Evolutionary conservation across 495 filamentous ascomycete genomes (phyloP), one percentile per base, ranked within the genome.

Genomic region (Podospora conica): DNA sequence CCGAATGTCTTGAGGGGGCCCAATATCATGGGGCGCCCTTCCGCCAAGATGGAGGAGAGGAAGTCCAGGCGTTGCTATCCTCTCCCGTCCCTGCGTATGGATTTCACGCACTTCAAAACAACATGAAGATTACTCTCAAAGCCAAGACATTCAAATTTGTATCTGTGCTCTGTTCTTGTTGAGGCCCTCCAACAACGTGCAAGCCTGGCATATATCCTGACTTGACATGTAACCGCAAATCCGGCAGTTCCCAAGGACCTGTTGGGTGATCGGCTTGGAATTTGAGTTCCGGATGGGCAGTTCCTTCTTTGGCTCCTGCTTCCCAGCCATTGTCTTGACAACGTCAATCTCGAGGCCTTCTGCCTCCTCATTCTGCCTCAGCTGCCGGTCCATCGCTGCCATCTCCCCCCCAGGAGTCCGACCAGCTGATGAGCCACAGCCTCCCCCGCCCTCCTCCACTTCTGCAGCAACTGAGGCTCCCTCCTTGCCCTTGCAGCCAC

Each of bases 151-250:
- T 75, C 73, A 80, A 73, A 96, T 89, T 64, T 86, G 81, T 64
- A 88, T 91, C 79, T 89, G 90, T 22, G 95, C 89, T 33, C 93
- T 79, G 71, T 91, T 96, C 80, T 93, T 96, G 73, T 97, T 98
- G 66, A 98, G 76, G 0, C 91, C 91, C 68, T 98, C 93, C 12
- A 98, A 84, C 20, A 98, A 81, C 64, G 85, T 87, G 78, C 95
- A 98, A 1, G 95, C 95, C 77, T 98, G 96, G 78, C 95, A 98
- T 54, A 97, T 85, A n/a, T 84, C 83, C 75, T 98, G 95, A 73
- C 92, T 96, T 0, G 94, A 97, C 74, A 98, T 89, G 73, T 98
- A 98, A 11, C 95, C 95, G 69, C 95, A 98, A 27, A 86, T 87
- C 71, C 85, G 86, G 72, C 95, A 98, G 69, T 87, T 90, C 6